phyloP scores from a whole-genome alignment of 164 flowering plant genomes.

The Magnolia changhungtana region DNA sequence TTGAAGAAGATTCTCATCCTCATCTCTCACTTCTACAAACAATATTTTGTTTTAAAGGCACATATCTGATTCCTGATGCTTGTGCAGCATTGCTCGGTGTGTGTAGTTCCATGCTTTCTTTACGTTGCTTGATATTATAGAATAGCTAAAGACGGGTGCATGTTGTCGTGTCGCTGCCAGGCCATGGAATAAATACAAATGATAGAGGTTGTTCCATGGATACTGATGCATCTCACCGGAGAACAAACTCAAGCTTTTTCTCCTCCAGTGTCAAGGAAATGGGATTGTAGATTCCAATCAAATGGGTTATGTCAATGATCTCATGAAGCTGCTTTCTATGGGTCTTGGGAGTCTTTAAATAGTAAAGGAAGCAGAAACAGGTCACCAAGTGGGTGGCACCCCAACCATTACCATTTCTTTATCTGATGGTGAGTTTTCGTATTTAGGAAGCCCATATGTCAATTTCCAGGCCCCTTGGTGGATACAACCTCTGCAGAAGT shows the following conservation, averaged over 20 bases:
- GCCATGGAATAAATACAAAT: constrained; percentile 36
- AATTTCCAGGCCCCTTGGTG: constrained; percentile 29
- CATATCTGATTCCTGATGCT: neutral
- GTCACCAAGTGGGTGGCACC: constrained; percentile 30
- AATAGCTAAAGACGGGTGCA: constrained; percentile 48
- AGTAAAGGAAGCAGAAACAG: constrained; percentile 35
- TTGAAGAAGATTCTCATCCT: neutral
- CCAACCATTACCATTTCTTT: constrained; percentile 45
- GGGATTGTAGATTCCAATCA: constrained; percentile 39
- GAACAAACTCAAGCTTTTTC: constrained; percentile 44
- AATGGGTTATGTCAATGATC: constrained; percentile 27
- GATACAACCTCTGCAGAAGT: constrained; percentile 33
- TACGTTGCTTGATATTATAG: neutral
- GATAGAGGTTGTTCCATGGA: constrained; percentile 25
- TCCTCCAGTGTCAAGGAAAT: constrained; percentile 39
- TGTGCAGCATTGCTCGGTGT: neutral
- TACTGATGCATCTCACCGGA: constrained; percentile 35
- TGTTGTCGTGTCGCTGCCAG: constrained; percentile 51
- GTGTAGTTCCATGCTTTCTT: neutral
- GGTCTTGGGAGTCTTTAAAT: constrained; percentile 30
- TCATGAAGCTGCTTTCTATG: constrained; percentile 20
- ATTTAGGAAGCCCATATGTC: constrained; percentile 36
- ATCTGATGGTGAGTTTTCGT: constrained; percentile 46
- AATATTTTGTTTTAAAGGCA: neutral
- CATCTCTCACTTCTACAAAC: neutral